These are phyloP conservation scores for Eremochloa ophiuroides DNA, from an alignment of 176 grass and related monocot species.

Conservation along the genomic window DNA sequence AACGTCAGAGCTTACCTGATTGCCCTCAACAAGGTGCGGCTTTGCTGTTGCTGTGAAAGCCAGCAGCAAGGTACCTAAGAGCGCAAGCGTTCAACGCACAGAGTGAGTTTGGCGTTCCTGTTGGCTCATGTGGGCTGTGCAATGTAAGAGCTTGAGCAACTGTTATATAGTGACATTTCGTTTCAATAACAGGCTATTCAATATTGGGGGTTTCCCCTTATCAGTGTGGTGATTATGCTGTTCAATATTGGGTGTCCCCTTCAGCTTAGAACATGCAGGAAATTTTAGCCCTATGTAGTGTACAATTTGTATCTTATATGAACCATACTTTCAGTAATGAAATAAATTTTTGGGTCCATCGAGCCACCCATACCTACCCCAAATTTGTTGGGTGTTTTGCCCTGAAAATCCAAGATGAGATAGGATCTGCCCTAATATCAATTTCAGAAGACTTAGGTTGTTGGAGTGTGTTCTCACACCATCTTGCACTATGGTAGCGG, in stretches of 20 bases:
- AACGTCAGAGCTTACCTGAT: constrained; percentile 78
- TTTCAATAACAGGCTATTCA: not conserved
- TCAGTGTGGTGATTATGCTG: not conserved
- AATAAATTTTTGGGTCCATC: not conserved
- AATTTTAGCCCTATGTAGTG: not conserved
- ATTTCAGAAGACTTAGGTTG: too few relatives aligned
- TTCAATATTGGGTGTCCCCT: not conserved
- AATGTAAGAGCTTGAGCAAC: not conserved
- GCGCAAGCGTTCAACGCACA: not conserved
- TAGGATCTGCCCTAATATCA: too few relatives aligned
- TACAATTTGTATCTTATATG: not conserved
- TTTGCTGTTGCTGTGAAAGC: constrained; percentile 49
- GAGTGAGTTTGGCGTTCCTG: not conserved
- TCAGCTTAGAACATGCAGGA: not conserved
- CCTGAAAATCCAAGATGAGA: too few relatives aligned
- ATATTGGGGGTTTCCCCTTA: not conserved
- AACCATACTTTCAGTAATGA: not conserved
- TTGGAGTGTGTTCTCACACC: too few relatives aligned
- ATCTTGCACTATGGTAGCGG: too few relatives aligned
- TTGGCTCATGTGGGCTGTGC: not conserved
- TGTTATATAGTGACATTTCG: not conserved
- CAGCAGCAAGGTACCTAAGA: constrained; percentile 3
- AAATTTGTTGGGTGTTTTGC: not conserved
- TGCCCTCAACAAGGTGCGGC: constrained; percentile 77
- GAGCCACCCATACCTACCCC: not conserved